Percentiles rank a stretch among this genome's conserved stretches.
phyloP scores from a whole-genome alignment of 306 rosid species.

The Trifolium repens region DNA sequence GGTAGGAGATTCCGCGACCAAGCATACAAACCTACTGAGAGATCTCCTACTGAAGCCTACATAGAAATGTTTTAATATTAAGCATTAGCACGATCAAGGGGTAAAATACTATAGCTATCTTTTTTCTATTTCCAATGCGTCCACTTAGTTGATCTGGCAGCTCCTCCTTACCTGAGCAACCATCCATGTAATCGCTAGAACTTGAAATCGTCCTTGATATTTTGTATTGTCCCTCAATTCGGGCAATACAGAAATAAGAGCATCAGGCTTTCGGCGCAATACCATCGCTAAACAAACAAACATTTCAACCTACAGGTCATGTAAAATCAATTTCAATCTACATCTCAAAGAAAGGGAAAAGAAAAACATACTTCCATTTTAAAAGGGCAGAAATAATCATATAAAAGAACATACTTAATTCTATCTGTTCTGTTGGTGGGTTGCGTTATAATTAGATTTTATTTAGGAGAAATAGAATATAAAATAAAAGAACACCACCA shows the following conservation, averaged over 20 bases:
- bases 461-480: too few relatives aligned
- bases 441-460: too few relatives aligned
- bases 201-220: slow-evolving; percentile 93
- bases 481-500: too few relatives aligned
- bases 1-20: slow-evolving; percentile 87
- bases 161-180: slow-evolving; percentile 69
- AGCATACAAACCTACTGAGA: slow-evolving; percentile 81
- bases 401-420: neutral
- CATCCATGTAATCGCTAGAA: slow-evolving; percentile 80
- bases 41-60: slow-evolving; percentile 79
- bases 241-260: slow-evolving; percentile 60
- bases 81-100: slow-evolving; percentile 2
- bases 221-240: slow-evolving; percentile 69
- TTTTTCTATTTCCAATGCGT: neutral
- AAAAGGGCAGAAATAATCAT: slow-evolving; percentile 32
- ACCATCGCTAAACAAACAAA: slow-evolving; percentile 82
- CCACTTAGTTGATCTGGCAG: slow-evolving; percentile 25
- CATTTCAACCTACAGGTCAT: slow-evolving; percentile 53
- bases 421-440: too few relatives aligned
- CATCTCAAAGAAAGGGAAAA: too few relatives aligned
- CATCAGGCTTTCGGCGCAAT: slow-evolving; percentile 87
- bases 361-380: too few relatives aligned
- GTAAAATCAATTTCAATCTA: too few relatives aligned
- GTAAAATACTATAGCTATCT: slow-evolving; percentile 1
- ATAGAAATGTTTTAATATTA: slow-evolving; percentile 24